These are phyloP conservation scores for Lactifluus piperatus DNA, from an alignment of 768 basidiomycete genomes.

Conservation along the genomic window DNA sequence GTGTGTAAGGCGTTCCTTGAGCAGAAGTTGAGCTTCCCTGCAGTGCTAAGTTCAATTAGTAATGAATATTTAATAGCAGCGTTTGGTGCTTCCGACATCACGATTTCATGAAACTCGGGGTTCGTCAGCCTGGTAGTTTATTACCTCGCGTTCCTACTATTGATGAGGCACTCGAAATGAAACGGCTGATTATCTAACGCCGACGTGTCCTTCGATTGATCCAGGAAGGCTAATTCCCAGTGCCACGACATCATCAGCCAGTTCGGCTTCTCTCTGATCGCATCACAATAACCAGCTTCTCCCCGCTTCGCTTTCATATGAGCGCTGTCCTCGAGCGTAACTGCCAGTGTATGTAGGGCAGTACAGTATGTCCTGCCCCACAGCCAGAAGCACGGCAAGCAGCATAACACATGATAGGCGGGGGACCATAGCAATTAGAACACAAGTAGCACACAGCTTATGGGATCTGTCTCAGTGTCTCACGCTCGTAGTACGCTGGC, in stretches of 20 bases:
- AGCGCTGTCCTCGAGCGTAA: background rate
- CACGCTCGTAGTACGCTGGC: too few species aligned
- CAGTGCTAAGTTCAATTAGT: too few species aligned
- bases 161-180: constrained; percentile 2
- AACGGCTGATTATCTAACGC: background rate
- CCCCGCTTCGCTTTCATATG: background rate
- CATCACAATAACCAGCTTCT: background rate
- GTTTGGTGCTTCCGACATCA: background rate
- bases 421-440: background rate
- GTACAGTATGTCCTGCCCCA: background rate
- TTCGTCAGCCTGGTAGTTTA: constrained; percentile 5
- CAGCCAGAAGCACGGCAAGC: background rate
- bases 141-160: background rate
- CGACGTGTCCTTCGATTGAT: background rate
- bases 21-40: background rate
- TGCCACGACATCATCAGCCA: background rate
- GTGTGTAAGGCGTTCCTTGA: background rate
- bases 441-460: background rate
- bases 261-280: constrained; percentile 8
- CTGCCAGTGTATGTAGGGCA: background rate
- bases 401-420: background rate
- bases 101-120: background rate
- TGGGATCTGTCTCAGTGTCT: background rate
- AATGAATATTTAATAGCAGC: background rate
- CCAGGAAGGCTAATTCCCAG: constrained; percentile 5